Evolutionary conservation across 2,329 filamentous ascomycete genomes (phyloP), one percentile per base, ranked within the genome.

Genomic region (Blastomyces percursus): DNA sequence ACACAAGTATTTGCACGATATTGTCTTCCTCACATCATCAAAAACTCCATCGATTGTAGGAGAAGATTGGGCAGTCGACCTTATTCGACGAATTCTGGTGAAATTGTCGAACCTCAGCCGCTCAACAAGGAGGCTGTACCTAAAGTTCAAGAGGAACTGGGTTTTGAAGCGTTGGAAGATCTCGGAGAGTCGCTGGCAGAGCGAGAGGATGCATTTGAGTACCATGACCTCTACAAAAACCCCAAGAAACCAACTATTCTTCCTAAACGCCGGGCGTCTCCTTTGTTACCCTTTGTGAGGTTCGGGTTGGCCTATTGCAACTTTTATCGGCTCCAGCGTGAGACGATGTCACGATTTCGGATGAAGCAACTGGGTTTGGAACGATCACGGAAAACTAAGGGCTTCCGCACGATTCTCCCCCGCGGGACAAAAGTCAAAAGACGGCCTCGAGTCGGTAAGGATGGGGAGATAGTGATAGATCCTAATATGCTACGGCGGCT

Each of bases 1-100:
- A 68, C 71, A 7, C 71, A 64, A 24, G 44, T 63, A 9, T 63
- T 60, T 35, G 64, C 63, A n/a, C 61, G 64, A 30, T 59, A 61
- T 9, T 64, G 64, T 40, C 24, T 64, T 16, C 27, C 48, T 24
- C 59, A 19, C 56, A 54, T 40, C 35, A 11, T 24, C 64, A 55
- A 35, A 40, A 35, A 16, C 57, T 63, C 19, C 51, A 48, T n/a
- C 64, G 65, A 55, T 52, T 62, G 24, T 63, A 64, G 21, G 46
- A 67, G 40, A 67, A 64, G 59, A 57, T 60, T 44, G 55, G 66
- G 14, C 67, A 73, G 7, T 16, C 44, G 65, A 57, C 32, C 50
- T 35, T 67, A 64, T 46, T 64, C 65, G 21, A 65, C 64, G 4
- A 35, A 14, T 35, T 50, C 50, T 21, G 32, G n/a, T 19, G 48